These are phyloP conservation scores for Calendula officinalis DNA, from an alignment of 129 eudicot genomes.

Conservation along the genomic window DNA sequence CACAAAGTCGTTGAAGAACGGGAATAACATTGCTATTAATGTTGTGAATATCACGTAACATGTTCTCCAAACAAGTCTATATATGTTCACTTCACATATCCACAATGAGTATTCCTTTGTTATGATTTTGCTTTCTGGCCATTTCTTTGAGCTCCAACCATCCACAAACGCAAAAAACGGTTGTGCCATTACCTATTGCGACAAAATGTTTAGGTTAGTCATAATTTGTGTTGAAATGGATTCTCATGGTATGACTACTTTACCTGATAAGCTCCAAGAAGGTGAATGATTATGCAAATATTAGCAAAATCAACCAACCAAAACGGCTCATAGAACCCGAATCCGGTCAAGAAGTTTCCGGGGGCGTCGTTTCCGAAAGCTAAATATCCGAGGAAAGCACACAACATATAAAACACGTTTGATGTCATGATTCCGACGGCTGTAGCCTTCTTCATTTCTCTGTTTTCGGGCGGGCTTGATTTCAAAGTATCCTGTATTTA, in stretches of 20 bases:
- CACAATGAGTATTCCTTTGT: conserved; percentile 28
- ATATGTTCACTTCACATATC: conserved; percentile 34
- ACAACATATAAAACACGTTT: conserved; percentile 50
- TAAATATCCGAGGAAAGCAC: conserved; percentile 65
- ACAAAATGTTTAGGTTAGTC: background rate
- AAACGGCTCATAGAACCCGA: conserved; percentile 72
- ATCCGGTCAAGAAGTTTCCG: conserved; percentile 73
- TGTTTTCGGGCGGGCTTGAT: conserved; percentile 57
- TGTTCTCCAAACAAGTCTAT: conserved; percentile 66
- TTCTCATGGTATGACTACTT: conserved; percentile 16
- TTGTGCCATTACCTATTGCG: conserved; percentile 50
- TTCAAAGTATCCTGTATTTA: conserved; percentile 58
- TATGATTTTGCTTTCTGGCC: conserved; percentile 51
- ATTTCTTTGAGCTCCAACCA: conserved; percentile 38
- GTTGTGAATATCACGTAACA: conserved; percentile 48
- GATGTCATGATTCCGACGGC: conserved; percentile 35
- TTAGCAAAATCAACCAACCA: conserved; percentile 73
- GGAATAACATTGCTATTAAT: conserved; percentile 56
- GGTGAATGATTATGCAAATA: conserved; percentile 59
- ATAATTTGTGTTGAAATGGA: conserved; percentile 23
- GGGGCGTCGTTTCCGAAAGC: conserved; percentile 78
- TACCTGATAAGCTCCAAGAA: conserved; percentile 88
- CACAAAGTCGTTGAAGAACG: conserved; percentile 69
- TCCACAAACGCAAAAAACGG: conserved; percentile 63
- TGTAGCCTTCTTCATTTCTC: conserved; percentile 63